Percentiles rank a stretch among this genome's conserved stretches.
These are phyloP conservation scores for Urochloa ruziziensis DNA, from an alignment of 176 grass and related monocot species.

Conservation along the genomic window DNA sequence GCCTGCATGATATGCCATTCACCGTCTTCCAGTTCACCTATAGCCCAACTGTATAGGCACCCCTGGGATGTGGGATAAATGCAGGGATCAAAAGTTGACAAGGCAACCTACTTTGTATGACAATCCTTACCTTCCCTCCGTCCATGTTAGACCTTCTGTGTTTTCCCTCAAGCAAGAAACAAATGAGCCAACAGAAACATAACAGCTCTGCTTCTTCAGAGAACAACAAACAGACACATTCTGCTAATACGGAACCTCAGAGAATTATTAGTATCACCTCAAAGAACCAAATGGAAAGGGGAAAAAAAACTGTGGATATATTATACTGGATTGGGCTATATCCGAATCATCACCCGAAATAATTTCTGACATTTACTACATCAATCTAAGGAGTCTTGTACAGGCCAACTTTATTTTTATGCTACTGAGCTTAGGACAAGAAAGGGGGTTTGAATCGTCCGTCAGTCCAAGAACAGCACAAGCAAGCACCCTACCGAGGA, in stretches of 20 bases:
- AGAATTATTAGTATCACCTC: too few species aligned
- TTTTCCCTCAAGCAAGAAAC: not conserved
- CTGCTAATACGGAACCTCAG: not conserved
- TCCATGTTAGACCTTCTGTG: too few species aligned
- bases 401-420: slow-evolving; percentile 34
- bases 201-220: not conserved
- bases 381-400: not conserved
- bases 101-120: too few species aligned
- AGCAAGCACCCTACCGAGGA: not conserved
- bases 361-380: not conserved
- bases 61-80: too few species aligned
- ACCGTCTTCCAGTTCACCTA: too few species aligned
- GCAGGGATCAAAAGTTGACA: too few species aligned
- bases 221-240: not conserved
- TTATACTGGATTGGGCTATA: not conserved
- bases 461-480: not conserved
- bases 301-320: too few species aligned
- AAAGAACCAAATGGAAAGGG: not conserved
- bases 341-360: not conserved
- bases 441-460: not conserved
- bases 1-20: not conserved
- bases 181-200: not conserved
- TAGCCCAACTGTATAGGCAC: too few species aligned
- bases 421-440: not conserved
- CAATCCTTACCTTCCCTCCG: too few species aligned